Evolutionary conservation across 2,329 filamentous ascomycete genomes (phyloP).

Genomic region (Ceratocystis colombiana): DNA sequence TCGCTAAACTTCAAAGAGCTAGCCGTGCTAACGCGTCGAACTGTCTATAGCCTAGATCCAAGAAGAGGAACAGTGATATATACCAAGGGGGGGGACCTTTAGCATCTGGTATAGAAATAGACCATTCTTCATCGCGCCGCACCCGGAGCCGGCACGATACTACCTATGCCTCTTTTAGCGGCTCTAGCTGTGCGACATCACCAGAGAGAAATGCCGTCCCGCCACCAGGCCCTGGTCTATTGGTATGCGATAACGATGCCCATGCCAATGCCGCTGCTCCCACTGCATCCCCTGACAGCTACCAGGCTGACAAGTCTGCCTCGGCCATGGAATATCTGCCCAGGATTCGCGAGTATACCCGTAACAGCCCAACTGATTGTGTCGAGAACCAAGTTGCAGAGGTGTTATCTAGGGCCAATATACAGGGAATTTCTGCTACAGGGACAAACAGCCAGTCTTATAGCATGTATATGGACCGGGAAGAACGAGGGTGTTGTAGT

Average conservation of each 20-base stretch:
- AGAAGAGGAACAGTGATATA: constrained; percentile 23
- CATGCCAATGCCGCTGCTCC: background rate
- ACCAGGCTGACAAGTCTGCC: background rate
- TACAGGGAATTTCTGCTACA: background rate
- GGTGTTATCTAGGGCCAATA: constrained; percentile 20
- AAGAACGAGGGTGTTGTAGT: constrained; percentile 5
- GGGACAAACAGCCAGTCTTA: background rate
- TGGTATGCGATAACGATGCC: constrained; percentile 16
- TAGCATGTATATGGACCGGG: background rate
- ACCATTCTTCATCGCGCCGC: background rate
- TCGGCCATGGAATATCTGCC: constrained; percentile 2
- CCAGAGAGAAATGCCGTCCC: constrained; percentile 18
- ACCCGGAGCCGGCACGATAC: constrained; percentile 17
- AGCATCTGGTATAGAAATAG: background rate
- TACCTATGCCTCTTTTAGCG: background rate
- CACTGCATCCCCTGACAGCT: background rate
- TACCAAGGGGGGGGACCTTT: constrained; percentile 8
- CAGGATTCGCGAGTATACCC: constrained; percentile 7
- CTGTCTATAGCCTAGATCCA: constrained; percentile 16
- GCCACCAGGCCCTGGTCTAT: constrained; percentile 18
- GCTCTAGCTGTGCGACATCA: constrained; percentile 12
- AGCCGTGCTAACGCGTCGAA: background rate
- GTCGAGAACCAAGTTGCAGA: constrained; percentile 22
- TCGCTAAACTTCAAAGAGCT: too few species aligned
- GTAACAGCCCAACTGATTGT: background rate